Percentiles rank a stretch among this genome's conserved stretches.
phyloP scores from a whole-genome alignment of 192 early-diverging fungal species.

The Podila clonocystis region DNA sequence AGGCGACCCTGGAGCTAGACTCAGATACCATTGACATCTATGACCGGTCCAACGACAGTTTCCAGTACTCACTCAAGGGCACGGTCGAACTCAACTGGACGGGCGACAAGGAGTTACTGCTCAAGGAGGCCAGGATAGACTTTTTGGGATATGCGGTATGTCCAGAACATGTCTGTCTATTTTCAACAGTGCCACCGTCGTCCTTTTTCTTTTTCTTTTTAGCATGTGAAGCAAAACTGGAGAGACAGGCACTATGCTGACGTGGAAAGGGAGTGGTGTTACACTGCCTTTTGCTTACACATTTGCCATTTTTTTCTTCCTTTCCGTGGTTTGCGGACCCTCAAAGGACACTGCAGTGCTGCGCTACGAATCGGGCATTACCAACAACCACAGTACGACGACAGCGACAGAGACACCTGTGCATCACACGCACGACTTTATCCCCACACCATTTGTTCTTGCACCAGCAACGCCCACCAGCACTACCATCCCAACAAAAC shows the following conservation, averaged over 20 bases:
- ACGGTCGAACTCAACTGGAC: conserved; percentile 27
- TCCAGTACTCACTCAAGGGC: conserved; percentile 48
- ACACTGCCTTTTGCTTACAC: background rate
- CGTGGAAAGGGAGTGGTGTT: no score
- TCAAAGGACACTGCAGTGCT: conserved; percentile 41
- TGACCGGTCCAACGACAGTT: conserved; percentile 40
- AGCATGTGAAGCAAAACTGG: background rate
- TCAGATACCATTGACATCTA: conserved; percentile 47
- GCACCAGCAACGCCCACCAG: background rate
- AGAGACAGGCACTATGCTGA: no score
- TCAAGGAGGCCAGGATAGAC: conserved; percentile 46
- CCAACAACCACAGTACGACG: conserved; percentile 12
- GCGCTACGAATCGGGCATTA: conserved; percentile 27
- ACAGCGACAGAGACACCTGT: conserved; percentile 37
- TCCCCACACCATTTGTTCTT: conserved; percentile 35
- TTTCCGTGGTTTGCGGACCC: background rate
- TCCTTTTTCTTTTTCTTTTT: conserved; percentile 1
- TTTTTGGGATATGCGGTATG: conserved; percentile 51
- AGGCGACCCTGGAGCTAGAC: conserved; percentile 24
- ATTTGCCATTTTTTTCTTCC: background rate
- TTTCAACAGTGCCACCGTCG: background rate
- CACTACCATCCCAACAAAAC: background rate
- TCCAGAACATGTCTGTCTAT: background rate
- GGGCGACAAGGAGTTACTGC: conserved; percentile 18
- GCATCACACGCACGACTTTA: conserved; percentile 45